These are phyloP conservation scores for Phellinidium pouzarii DNA, from an alignment of 1,284 basidiomycete species.

Conservation along the genomic window DNA sequence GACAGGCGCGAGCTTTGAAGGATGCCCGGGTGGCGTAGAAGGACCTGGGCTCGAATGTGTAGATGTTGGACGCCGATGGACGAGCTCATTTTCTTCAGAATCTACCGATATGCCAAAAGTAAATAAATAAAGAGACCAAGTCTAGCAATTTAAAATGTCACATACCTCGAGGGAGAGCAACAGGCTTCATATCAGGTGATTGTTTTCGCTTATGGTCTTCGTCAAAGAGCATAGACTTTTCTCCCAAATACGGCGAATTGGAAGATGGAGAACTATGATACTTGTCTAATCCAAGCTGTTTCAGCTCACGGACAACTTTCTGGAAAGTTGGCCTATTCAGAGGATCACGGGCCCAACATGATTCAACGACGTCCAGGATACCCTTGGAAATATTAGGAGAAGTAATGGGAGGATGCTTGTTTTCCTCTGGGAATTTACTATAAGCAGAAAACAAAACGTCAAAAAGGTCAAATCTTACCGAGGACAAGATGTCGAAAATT, in stretches of 20 bases:
- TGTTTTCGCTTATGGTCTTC: conserved; percentile 19
- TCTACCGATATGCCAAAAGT: neutral
- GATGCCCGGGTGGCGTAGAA: neutral
- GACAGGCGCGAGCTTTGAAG: conserved; percentile 1
- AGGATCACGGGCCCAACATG: conserved; percentile 47
- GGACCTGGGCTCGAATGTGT: conserved; percentile 11
- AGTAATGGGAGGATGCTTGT: conserved; percentile 49
- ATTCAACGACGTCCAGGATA: conserved; percentile 34
- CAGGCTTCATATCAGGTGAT: conserved; percentile 18
- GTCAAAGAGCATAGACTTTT: conserved; percentile 19
- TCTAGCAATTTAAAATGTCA: conserved; percentile 1
- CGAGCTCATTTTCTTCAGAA: neutral
- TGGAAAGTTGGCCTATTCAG: conserved; percentile 41
- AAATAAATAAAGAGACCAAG: no score
- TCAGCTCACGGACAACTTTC: conserved; percentile 36
- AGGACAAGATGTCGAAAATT: conserved; percentile 53
- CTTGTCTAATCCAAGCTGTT: conserved; percentile 30
- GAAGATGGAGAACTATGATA: no score
- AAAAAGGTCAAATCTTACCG: conserved; percentile 36
- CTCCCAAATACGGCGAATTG: conserved; percentile 22
- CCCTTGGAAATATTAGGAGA: conserved; percentile 23
- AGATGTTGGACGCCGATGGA: neutral
- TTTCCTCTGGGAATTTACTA: conserved; percentile 32
- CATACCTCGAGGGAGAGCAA: neutral
- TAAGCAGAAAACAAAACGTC: neutral